A percentile compares a stretch with the other conserved stretches of the same genome.
Evolutionary conservation across 1,139 yeast genomes (phyloP).

Genomic region (Schwanniomyces etchellsii): DNA sequence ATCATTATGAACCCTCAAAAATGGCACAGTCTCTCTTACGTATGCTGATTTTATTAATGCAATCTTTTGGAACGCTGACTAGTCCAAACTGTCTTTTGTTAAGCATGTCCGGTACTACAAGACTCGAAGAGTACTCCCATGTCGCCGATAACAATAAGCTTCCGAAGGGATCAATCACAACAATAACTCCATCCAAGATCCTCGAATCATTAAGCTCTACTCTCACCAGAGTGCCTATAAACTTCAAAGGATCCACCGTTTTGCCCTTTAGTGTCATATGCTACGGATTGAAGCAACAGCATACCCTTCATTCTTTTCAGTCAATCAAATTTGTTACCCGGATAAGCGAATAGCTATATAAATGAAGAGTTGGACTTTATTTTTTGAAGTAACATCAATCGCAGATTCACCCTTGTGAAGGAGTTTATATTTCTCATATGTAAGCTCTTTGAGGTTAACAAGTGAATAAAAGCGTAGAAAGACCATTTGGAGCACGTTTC

Average conservation of each 20-base stretch:
- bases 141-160: constrained; percentile 34
- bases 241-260: constrained; percentile 15
- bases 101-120: constrained; percentile 13
- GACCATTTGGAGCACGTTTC: constrained; percentile 48
- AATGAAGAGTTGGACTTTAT: too few relatives aligned
- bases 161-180: constrained; percentile 44
- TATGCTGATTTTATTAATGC: constrained; percentile 13
- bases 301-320: neutral
- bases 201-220: constrained; percentile 28
- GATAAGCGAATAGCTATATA: too few relatives aligned
- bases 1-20: too few relatives aligned
- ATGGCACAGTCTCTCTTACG: too few relatives aligned
- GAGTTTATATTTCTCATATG: constrained; percentile 11
- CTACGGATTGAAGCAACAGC: too few relatives aligned
- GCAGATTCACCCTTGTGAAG: constrained; percentile 38
- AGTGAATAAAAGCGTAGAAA: constrained; percentile 37
- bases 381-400: constrained; percentile 46
- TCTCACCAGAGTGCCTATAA: constrained; percentile 29
- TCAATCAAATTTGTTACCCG: constrained; percentile 4
- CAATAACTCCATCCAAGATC: constrained; percentile 32
- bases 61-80: constrained; percentile 39
- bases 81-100: constrained; percentile 37
- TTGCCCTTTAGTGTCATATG: neutral
- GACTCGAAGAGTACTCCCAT: constrained; percentile 27
- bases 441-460: constrained; percentile 17